Evolutionary conservation across 164 flowering plant species (phyloP).

Genomic region (Piper longum): DNA sequence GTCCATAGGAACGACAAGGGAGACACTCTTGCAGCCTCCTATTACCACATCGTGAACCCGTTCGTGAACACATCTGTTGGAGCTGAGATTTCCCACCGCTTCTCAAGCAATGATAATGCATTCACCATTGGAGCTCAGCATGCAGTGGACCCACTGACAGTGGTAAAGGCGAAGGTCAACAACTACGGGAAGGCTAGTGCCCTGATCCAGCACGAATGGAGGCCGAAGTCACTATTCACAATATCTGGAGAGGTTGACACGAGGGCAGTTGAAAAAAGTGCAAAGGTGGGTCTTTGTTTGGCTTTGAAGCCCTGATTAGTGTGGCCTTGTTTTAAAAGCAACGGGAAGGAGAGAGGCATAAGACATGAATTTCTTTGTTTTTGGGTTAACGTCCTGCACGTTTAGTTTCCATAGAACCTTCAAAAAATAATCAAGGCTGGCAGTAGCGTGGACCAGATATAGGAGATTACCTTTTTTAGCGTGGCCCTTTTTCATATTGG

Average conservation of each 20-base stretch:
- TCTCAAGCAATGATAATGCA: slow-evolving; percentile 55
- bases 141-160: slow-evolving; percentile 54
- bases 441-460: too few relatives aligned
- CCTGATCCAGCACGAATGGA: slow-evolving; percentile 83
- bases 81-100: slow-evolving; percentile 53
- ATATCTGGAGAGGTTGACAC: slow-evolving; percentile 82
- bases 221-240: slow-evolving; percentile 62
- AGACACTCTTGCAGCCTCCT: slow-evolving; percentile 52
- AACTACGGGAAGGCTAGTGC: slow-evolving; percentile 63
- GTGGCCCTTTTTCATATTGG: too few relatives aligned
- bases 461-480: too few relatives aligned
- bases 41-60: slow-evolving; percentile 53
- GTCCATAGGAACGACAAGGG: slow-evolving; percentile 54
- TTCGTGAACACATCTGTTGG: slow-evolving; percentile 68
- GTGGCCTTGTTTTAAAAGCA: too few relatives aligned
- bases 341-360: too few relatives aligned
- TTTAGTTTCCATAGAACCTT: too few relatives aligned
- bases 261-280: slow-evolving; percentile 59
- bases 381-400: too few relatives aligned
- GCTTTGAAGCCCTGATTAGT: slow-evolving; percentile 45
- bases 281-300: slow-evolving; percentile 69
- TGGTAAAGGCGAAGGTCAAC: slow-evolving; percentile 59
- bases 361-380: too few relatives aligned
- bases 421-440: too few relatives aligned
- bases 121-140: slow-evolving; percentile 71